Conservation (phyloP, 352 stramenopile genomes). For the Lagenidium giganteum region DNA sequence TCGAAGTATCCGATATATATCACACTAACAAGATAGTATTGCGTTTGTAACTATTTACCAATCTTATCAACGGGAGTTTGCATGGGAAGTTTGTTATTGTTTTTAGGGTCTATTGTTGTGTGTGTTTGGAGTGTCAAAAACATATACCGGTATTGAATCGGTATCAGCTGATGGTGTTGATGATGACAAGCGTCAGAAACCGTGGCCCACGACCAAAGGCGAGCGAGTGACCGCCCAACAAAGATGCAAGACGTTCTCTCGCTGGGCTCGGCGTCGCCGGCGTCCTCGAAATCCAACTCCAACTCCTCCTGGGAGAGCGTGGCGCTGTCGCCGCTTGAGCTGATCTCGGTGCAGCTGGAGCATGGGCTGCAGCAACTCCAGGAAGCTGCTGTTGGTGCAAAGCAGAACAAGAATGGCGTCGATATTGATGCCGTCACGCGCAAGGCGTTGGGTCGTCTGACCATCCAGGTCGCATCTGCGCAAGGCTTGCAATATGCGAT, state of each 20-base stretch:
- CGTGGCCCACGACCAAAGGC: too few relatives aligned
- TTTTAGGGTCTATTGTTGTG: too few relatives aligned
- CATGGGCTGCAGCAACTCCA: slow-evolving; percentile 55
- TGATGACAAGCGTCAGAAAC: too few relatives aligned
- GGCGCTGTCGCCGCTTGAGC: slow-evolving; percentile 60
- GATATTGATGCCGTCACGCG: slow-evolving; percentile 47
- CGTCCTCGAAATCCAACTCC: slow-evolving; percentile 24
- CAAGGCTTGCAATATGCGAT: slow-evolving; percentile 27
- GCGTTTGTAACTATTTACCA: too few relatives aligned
- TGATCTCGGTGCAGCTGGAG: slow-evolving; percentile 68
- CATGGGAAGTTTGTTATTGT: too few relatives aligned
- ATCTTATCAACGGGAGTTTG: too few relatives aligned
- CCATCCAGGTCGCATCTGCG: slow-evolving; percentile 43
- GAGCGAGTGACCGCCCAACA: slow-evolving; percentile 5
- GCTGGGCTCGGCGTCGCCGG: slow-evolving; percentile 25
- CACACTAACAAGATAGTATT: too few relatives aligned
- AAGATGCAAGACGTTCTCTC: slow-evolving; percentile 46
- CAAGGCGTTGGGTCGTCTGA: slow-evolving; percentile 49
- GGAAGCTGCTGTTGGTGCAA: slow-evolving; percentile 23
- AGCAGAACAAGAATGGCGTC: slow-evolving; percentile 78
- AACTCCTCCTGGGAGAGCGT: slow-evolving; percentile 74
- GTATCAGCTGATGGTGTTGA: too few relatives aligned
- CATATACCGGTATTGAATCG: too few relatives aligned
- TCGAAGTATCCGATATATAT: too few relatives aligned
- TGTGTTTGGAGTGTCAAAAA: too few relatives aligned